Evolutionary conservation across 2,329 filamentous ascomycete species (phyloP).

Genomic region (Cytospora piceicola): DNA sequence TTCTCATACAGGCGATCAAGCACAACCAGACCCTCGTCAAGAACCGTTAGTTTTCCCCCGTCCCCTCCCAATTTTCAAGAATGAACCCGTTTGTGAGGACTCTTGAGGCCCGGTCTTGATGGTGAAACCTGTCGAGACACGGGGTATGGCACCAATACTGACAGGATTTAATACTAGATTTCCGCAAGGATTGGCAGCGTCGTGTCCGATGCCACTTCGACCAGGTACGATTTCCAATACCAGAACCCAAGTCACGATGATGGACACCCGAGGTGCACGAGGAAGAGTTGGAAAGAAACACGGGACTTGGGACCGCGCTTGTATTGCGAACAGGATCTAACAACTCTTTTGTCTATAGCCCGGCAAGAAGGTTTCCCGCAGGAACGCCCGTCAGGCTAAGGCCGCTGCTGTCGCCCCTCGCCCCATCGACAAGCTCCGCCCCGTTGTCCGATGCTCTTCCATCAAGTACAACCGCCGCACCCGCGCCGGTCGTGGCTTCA

Average conservation of each 20-base stretch:
- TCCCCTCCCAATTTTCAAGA: slow-evolving; percentile 31
- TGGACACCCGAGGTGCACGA: slow-evolving; percentile 7
- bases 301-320: background rate
- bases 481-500: slow-evolving; percentile 96
- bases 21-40: slow-evolving; percentile 98
- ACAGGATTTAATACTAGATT: slow-evolving; percentile 66
- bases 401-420: slow-evolving; percentile 93
- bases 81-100: slow-evolving; percentile 28
- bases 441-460: slow-evolving; percentile 95
- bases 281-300: slow-evolving; percentile 11
- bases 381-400: slow-evolving; percentile 90
- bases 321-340: slow-evolving; percentile 39
- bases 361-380: slow-evolving; percentile 92
- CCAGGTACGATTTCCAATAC: slow-evolving; percentile 73
- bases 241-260: slow-evolving; percentile 16
- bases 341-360: slow-evolving; percentile 61
- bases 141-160: slow-evolving; percentile 33
- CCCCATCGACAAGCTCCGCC: slow-evolving; percentile 95
- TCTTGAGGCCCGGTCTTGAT: slow-evolving; percentile 37
- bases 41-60: slow-evolving; percentile 72
- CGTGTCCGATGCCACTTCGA: slow-evolving; percentile 99
- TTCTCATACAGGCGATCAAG: slow-evolving; percentile 81
- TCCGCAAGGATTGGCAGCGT: slow-evolving; percentile 99
- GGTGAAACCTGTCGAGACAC: slow-evolving; percentile 5
- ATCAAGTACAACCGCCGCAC: slow-evolving; percentile 99